Conservation (phyloP, 148 eudicot genomes). For the Nepenthes gracilis region DNA sequence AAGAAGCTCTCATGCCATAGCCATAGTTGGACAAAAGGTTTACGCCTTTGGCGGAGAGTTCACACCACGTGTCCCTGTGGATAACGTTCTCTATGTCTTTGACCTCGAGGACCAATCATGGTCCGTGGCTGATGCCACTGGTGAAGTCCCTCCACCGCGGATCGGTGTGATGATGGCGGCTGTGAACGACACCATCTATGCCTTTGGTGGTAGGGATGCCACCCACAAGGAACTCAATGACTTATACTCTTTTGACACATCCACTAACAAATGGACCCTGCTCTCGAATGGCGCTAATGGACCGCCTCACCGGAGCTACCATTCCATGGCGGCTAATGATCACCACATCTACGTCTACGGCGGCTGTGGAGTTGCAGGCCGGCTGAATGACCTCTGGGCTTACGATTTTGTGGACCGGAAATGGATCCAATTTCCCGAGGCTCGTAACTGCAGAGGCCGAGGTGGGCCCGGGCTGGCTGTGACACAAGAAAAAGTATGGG, state of each 20-base stretch:
- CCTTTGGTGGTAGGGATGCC: constrained; percentile 84
- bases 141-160: constrained; percentile 83
- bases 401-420: constrained; percentile 43
- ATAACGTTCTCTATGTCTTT: constrained; percentile 62
- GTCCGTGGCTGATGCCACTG: constrained; percentile 54
- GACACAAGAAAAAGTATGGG: constrained; percentile 61
- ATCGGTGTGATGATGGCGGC: constrained; percentile 90
- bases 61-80: constrained; percentile 89
- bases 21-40: constrained; percentile 57
- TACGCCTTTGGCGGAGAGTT: constrained; percentile 92
- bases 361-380: constrained; percentile 69
- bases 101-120: constrained; percentile 60
- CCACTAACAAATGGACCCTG: constrained; percentile 56
- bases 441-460: constrained; percentile 63
- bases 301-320: constrained; percentile 78
- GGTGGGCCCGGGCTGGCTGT: constrained; percentile 84
- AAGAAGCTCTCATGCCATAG: constrained; percentile 92
- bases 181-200: constrained; percentile 50
- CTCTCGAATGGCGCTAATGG: constrained; percentile 48
- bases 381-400: constrained; percentile 86
- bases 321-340: constrained; percentile 59
- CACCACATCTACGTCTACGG: constrained; percentile 62
- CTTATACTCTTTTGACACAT: constrained; percentile 72
- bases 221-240: constrained; percentile 80
- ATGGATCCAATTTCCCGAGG: constrained; percentile 54